These are phyloP conservation scores for Ophiocordyceps sinensis DNA, from an alignment of 2,329 filamentous ascomycete genomes.

Conservation along the genomic window DNA sequence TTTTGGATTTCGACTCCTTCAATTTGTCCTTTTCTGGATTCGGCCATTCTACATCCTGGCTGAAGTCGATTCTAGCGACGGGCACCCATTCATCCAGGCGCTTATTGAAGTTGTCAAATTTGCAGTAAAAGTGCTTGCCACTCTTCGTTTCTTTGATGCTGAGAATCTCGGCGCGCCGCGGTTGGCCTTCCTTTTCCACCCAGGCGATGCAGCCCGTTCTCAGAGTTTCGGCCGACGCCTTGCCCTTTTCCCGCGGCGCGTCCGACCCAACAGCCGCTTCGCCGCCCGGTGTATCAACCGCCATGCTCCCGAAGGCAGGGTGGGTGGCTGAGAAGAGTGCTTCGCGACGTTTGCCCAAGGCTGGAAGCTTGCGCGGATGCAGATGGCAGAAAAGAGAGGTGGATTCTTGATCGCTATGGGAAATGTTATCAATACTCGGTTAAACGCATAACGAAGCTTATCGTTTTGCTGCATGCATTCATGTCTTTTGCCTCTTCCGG, in stretches of 20 bases:
- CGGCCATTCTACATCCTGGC: constrained; percentile 91
- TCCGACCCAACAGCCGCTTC: constrained; percentile 43
- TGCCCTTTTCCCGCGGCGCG: constrained; percentile 53
- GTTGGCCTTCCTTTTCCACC: constrained; percentile 60
- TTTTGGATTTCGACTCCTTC: constrained; percentile 65
- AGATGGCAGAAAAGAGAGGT: neutral
- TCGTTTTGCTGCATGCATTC: neutral
- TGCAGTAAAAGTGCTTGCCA: constrained; percentile 82
- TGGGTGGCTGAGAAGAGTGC: neutral
- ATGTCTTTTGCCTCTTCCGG: too few relatives aligned
- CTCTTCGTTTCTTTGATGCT: constrained; percentile 85
- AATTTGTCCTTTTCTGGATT: constrained; percentile 71
- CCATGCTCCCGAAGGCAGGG: constrained; percentile 33
- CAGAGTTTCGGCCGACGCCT: constrained; percentile 73
- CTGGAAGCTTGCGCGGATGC: neutral
- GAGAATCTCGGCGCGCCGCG: constrained; percentile 89
- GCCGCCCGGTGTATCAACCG: constrained; percentile 29
- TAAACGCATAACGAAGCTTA: neutral
- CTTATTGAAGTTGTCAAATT: constrained; percentile 98
- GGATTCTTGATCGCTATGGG: neutral
- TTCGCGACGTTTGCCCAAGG: neutral
- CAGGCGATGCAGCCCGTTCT: constrained; percentile 45
- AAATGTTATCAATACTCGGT: neutral
- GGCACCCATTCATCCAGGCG: constrained; percentile 74
- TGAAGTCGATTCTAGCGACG: constrained; percentile 67